Conservation (phyloP, 1,284 basidiomycete species). For the Ceratobasidium papillatum region DNA sequence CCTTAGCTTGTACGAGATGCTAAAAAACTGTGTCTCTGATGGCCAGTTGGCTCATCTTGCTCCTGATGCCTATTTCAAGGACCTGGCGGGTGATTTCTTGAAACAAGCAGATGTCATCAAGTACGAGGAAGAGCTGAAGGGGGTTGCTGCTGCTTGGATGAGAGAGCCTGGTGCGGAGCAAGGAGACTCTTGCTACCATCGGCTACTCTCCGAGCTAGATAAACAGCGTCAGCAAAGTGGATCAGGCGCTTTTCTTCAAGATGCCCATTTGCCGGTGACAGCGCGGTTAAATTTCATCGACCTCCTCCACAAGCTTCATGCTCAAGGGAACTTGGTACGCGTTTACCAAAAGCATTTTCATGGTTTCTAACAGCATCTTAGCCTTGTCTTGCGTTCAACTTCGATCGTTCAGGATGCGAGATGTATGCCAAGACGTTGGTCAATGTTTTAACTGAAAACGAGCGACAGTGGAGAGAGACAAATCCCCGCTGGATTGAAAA, state of each 20-base stretch:
- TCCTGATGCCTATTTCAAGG: conserved; percentile 60
- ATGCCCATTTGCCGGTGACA: not conserved
- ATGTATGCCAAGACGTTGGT: conserved; percentile 58
- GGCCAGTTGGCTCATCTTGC: conserved; percentile 54
- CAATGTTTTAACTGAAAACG: conserved; percentile 54
- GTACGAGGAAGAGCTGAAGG: conserved; percentile 66
- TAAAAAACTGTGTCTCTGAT: conserved; percentile 48
- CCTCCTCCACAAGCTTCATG: conserved; percentile 65
- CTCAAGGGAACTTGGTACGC: conserved; percentile 61
- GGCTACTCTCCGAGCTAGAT: conserved; percentile 57
- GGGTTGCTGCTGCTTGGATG: conserved; percentile 55
- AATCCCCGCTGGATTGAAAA: conserved; percentile 63
- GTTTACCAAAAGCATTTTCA: not conserved
- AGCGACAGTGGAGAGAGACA: conserved; percentile 60
- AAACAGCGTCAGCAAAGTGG: conserved; percentile 47
- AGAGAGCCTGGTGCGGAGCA: conserved; percentile 54
- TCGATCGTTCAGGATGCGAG: conserved; percentile 68
- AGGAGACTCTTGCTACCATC: conserved; percentile 52
- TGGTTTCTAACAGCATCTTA: conserved; percentile 47
- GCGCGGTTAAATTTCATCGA: conserved; percentile 56
- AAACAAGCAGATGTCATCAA: conserved; percentile 65
- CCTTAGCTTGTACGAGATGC: conserved; percentile 60
- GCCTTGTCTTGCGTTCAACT: conserved; percentile 73
- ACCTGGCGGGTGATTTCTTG: conserved; percentile 52
- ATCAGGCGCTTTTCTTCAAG: not conserved